A percentile compares a stretch with the other conserved stretches of the same genome.
Conservation (phyloP, 2,329 filamentous ascomycete species). For the Botrytis squamosa region DNA sequence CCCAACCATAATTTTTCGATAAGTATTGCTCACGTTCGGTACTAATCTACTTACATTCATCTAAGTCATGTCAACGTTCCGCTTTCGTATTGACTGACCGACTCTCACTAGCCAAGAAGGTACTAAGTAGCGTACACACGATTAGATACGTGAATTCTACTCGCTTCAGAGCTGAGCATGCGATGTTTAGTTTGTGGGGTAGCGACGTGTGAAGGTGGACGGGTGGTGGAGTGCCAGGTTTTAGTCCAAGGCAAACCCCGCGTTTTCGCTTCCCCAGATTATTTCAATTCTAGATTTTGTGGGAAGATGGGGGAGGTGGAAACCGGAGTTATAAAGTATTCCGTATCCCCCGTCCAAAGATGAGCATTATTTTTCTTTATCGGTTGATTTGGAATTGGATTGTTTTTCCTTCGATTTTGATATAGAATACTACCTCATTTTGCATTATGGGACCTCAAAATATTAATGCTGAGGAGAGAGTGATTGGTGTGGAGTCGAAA, state of each 20-base stretch:
- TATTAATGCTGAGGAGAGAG: neutral
- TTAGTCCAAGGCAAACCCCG: neutral
- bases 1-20: neutral
- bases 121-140: neutral
- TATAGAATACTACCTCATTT: neutral
- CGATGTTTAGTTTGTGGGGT: neutral
- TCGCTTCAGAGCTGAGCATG: neutral
- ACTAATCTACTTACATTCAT: neutral
- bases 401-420: neutral
- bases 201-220: neutral
- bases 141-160: neutral
- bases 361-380: neutral
- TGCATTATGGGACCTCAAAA: neutral
- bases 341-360: neutral
- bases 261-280: constrained; percentile 9
- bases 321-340: neutral
- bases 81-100: neutral
- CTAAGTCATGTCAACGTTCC: neutral
- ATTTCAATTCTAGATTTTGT: neutral
- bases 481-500: neutral
- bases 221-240: neutral
- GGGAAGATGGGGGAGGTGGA: neutral
- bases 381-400: neutral
- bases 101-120: neutral
- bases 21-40: neutral